phyloP scores from a whole-genome alignment of 2,329 filamentous ascomycete genomes.

The Dothistroma pini region DNA sequence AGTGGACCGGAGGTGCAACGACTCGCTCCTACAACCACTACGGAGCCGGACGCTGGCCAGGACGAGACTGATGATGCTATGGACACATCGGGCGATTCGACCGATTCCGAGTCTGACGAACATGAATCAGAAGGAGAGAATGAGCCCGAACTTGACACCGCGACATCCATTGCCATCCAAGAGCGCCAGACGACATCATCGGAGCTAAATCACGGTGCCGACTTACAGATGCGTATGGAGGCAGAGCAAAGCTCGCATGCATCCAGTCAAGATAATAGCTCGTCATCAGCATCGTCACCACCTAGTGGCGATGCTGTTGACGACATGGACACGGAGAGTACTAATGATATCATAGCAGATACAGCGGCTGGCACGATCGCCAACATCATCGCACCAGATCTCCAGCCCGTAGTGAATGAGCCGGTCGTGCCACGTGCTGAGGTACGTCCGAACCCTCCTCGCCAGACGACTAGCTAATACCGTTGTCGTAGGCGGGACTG shows the following conservation, averaged over 20 bases:
- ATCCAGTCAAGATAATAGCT: background rate
- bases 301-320: background rate
- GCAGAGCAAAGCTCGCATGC: background rate
- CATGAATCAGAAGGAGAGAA: conserved; percentile 15
- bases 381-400: conserved; percentile 41
- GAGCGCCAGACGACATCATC: background rate
- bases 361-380: conserved; percentile 15
- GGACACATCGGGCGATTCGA: conserved; percentile 20
- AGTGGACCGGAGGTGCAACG: background rate
- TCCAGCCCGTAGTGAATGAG: conserved; percentile 31
- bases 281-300: background rate
- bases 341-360: background rate
- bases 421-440: conserved; percentile 7
- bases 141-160: background rate
- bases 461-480: conserved; percentile 8
- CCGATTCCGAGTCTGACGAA: background rate
- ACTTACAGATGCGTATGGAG: conserved; percentile 1
- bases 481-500: conserved; percentile 8
- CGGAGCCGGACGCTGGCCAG: background rate
- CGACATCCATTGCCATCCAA: background rate
- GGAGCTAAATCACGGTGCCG: background rate
- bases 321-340: background rate
- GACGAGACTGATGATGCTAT: conserved; percentile 24
- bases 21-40: background rate
- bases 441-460: conserved; percentile 20